Base-by-base conservation (phyloP, 306 rosid species). In the Glycine tomentella region DNA sequence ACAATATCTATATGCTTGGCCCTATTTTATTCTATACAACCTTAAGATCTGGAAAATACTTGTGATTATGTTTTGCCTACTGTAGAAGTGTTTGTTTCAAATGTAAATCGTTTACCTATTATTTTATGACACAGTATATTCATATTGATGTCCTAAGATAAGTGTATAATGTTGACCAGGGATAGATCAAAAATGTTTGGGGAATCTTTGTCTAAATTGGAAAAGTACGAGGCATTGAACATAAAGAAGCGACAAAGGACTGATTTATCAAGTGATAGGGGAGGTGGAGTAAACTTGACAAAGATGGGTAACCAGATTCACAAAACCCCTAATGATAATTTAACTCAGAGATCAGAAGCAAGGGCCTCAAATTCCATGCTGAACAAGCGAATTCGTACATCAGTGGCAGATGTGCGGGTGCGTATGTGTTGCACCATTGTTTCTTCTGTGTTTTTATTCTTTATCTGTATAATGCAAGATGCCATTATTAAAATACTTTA, bases 341-440 rank as follows among this genome's bases (percentile, higher is more conserved):
- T 89, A 79, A 86, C 85, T 77, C 97, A 84, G 65, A 90, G 90
- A 81, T 77, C 86, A 75, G 98, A 90, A 68, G 88, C 81, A 80
- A 92, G 87, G 80, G 31, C 93, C 74, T 82, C 95, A 77, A 85
- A 80, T 87, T 81, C 84, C 73, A 67, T 84, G 76, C 46, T 91
- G 84, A 94, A 86, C 83, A 94, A 94, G 82, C 92, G 97, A n/a
- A 79, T 85, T 67, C 97, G 97, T 58, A 83, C 91, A 5, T 84
- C 93, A 5, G 90, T 78, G 20, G 89, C 92, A 31, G 97, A 92
- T 81, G 83, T 81, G 71, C 92, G 89, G 98, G 98, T 93, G 84
- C n/a, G 96, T 84, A 82, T 70, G 70, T 66, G 42, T 69, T 59
- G 45, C 42, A 33, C 74, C 74, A 48, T 61, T 69, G 16, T 77